Evolutionary conservation across 176 grass and related monocot species (phyloP), one percentile per base, ranked within the genome.

Genomic region (Thinopyrum elongatum): DNA sequence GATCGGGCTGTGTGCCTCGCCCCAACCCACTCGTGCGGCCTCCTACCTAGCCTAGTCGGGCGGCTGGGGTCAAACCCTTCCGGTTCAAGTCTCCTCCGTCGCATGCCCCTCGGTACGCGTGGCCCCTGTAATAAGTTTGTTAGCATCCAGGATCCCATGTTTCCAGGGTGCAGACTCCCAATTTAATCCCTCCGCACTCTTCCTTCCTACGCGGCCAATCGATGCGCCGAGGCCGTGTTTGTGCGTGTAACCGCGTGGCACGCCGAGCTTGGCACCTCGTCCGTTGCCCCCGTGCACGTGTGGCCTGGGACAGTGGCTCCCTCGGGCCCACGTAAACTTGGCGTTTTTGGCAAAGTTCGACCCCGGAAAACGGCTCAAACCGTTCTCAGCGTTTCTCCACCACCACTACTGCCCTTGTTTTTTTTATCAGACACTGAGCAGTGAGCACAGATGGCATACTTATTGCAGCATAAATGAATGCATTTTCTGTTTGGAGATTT

Each of bases 1-100:
- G 80, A 79, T 65, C 66, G 36, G 80, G 80, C 36, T 33, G 83
- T 65, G 86, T 39, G 76, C 30, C 69, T 33, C 79, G 13, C 29
- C 78, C 81, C 90, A 33, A 63, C 79, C 87, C 90, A 29, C 81
- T 89, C 93, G 88, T 95, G 93, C 86, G 86, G 85, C 90, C 77
- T 86, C 76, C 69, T 46, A 22, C 31, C 64, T 39, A 64, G 42
- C 76, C 81, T 85, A 76, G 3, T 74, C 42, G 33, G 57, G 75
- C 41, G 79, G 42, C 72, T 51, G 72, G 41, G 77, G 91, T 93
- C 95, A 98, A 95, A 95, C 91, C 85, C 95, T 98, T 98, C 78
- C 67, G 74, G 41, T 87, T 86, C 89, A 98, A 98, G 93, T 89
- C 90, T 93, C 75, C 84, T 90, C 68, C 87, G 44, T 79, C 89